Evolutionary conservation across 139 green algal species (phyloP).

Genomic region (Coccomyxa sp.): DNA sequence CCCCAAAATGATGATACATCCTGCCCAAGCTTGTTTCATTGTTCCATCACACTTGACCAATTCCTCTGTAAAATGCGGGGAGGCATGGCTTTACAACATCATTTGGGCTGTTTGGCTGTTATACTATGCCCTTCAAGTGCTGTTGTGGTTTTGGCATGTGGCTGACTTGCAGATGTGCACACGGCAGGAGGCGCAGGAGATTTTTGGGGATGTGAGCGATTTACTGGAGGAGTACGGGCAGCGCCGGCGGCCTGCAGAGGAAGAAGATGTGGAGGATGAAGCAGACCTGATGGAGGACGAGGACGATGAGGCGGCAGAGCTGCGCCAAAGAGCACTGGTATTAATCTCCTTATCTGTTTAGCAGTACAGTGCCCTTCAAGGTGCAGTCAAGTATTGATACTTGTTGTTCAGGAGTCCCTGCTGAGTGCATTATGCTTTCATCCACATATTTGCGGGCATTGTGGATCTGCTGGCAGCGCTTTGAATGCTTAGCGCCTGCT

Average conservation of each 20-base stretch:
- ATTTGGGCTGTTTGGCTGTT: too few species aligned
- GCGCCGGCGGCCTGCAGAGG: conserved; percentile 17
- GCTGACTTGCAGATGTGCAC: not conserved
- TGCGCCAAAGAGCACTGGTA: conserved; percentile 2
- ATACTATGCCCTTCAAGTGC: too few species aligned
- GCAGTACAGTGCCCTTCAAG: too few species aligned
- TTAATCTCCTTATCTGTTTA: too few species aligned
- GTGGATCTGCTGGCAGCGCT: not conserved
- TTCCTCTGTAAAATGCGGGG: not conserved
- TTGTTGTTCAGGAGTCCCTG: not conserved
- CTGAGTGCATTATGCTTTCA: not conserved
- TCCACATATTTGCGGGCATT: not conserved
- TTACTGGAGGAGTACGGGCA: conserved; percentile 56
- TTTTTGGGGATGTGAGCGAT: conserved; percentile 74
- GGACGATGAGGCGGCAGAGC: conserved; percentile 45
- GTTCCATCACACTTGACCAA: not conserved
- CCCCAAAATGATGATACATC: not conserved
- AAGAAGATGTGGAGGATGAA: conserved; percentile 29
- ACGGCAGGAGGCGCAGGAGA: conserved; percentile 71
- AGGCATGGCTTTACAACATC: too few species aligned
- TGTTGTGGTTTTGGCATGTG: too few species aligned
- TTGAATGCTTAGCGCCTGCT: too few species aligned
- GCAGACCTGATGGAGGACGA: conserved; percentile 31
- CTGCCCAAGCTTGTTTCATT: not conserved
- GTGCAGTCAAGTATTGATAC: too few species aligned